phyloP scores from a whole-genome alignment of 345 rosid species.

The Trapa incisa region DNA sequence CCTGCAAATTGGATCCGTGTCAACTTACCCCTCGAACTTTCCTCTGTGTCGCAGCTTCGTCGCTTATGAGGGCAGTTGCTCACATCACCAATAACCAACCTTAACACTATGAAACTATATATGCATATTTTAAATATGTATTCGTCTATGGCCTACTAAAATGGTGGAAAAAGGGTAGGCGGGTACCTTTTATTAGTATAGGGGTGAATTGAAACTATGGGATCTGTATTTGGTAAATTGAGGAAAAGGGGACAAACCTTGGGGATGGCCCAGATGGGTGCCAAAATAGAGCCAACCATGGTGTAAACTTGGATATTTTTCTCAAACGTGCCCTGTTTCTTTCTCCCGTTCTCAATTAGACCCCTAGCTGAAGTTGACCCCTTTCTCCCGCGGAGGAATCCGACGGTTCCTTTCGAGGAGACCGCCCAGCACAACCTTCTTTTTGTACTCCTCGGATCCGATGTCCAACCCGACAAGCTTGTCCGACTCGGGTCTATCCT shows the following conservation, averaged over 20 bases:
- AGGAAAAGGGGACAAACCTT: neutral
- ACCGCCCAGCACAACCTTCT: constrained; percentile 61
- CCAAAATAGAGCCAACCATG: neutral
- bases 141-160: no score
- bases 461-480: constrained; percentile 10
- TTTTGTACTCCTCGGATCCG: constrained; percentile 36
- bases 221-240: neutral
- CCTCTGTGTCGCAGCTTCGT: no score
- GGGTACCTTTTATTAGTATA: no score
- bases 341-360: neutral
- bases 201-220: neutral
- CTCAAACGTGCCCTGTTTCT: neutral
- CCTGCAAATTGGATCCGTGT: neutral
- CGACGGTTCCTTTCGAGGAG: constrained; percentile 50
- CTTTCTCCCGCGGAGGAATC: neutral
- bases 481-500: neutral
- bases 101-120: no score
- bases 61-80: no score
- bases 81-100: no score
- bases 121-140: no score
- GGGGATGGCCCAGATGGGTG: neutral
- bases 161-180: neutral
- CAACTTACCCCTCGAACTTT: neutral
- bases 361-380: neutral
- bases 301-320: neutral